Evolutionary conservation across 164 flowering plant genomes (phyloP).

Genomic region (Macadamia tetraphylla): DNA sequence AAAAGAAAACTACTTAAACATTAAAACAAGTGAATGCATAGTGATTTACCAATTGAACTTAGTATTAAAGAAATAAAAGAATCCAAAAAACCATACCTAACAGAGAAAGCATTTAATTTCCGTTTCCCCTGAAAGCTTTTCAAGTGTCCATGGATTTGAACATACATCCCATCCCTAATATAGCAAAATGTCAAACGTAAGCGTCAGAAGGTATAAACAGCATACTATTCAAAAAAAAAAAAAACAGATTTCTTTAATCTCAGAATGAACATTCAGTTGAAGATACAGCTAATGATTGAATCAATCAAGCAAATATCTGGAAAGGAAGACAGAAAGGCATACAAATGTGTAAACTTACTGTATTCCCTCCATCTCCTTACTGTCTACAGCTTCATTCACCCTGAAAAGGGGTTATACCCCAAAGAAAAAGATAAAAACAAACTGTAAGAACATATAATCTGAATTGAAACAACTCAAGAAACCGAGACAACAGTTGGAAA

Average conservation of each 20-base stretch:
- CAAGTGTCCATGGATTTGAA: conserved; percentile 73
- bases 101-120: conserved; percentile 49
- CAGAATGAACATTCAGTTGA: no score
- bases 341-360: conserved; percentile 27
- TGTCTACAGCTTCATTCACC: conserved; percentile 56
- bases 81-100: conserved; percentile 40
- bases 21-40: no score
- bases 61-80: no score
- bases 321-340: neutral
- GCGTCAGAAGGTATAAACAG: neutral
- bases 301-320: neutral
- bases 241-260: no score
- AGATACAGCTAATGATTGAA: neutral
- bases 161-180: conserved; percentile 73
- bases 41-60: no score
- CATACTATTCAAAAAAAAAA: neutral
- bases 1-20: no score
- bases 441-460: neutral
- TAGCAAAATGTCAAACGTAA: neutral
- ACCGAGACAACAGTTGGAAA: neutral
- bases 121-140: conserved; percentile 72
- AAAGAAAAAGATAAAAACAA: conserved; percentile 1
- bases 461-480: neutral
- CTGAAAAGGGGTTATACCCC: conserved; percentile 20
- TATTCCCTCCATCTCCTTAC: conserved; percentile 56